Conservation (phyloP, 1,139 yeast species). For the Geotrichum australiense region DNA sequence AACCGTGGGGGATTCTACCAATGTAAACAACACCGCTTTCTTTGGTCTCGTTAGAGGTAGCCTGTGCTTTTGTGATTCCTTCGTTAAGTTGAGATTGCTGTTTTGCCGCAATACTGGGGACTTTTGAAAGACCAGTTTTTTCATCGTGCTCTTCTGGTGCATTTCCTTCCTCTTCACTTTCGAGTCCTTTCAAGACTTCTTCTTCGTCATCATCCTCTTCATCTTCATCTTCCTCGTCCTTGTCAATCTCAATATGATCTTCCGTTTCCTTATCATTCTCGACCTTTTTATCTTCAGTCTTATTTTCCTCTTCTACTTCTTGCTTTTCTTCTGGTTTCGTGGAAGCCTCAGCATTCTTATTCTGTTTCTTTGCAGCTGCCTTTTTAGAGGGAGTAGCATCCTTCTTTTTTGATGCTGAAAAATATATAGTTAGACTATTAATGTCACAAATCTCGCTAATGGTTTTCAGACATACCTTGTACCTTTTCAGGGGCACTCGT, state of each 20-base stretch:
- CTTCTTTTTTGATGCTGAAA: too few species aligned
- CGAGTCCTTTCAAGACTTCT: conserved; percentile 21
- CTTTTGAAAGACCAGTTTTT: conserved; percentile 10
- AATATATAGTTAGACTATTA: not conserved
- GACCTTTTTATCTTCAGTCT: conserved; percentile 24
- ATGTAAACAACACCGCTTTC: conserved; percentile 66
- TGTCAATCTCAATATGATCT: conserved; percentile 30
- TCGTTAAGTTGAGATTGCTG: conserved; percentile 16
- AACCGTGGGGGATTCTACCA: conserved; percentile 90
- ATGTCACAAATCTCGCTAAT: not conserved
- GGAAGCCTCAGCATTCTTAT: not conserved
- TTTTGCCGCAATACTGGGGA: conserved; percentile 8
- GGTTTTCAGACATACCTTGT: not conserved
- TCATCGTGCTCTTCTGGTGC: conserved; percentile 18
- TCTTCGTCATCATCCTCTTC: conserved; percentile 27
- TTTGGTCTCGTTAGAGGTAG: conserved; percentile 27
- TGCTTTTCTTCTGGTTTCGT: not conserved
- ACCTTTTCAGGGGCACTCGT: not conserved
- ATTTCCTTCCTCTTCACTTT: conserved; percentile 26
- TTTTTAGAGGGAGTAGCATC: too few species aligned
- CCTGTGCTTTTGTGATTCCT: conserved; percentile 16
- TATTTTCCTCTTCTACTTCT: conserved; percentile 19
- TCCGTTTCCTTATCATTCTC: conserved; percentile 29
- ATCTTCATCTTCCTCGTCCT: conserved; percentile 24
- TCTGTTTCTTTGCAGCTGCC: not conserved